Evolutionary conservation across 495 filamentous ascomycete species (phyloP).

Genomic region (Friedmanniomyces endolithicus): DNA sequence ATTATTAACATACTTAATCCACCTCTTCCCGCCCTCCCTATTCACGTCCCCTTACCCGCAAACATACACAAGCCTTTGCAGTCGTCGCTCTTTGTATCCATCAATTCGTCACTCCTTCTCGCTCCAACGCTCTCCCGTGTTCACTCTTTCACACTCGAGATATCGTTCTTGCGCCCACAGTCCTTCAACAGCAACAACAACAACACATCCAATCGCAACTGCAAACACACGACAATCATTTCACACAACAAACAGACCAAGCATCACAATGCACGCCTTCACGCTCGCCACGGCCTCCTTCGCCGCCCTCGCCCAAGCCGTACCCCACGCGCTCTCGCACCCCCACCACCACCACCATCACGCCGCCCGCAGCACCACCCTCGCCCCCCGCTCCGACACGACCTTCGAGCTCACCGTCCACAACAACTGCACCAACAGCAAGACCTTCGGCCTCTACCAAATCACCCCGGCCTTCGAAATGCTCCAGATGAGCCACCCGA

Average conservation of each 20-base stretch:
- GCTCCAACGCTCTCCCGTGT: neutral
- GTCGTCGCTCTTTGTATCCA: too few relatives aligned
- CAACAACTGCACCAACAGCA: constrained; percentile 12
- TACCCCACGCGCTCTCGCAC: constrained; percentile 6
- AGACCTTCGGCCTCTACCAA: constrained; percentile 14
- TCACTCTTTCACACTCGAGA: constrained; percentile 4
- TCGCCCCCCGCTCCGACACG: neutral
- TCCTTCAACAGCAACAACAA: neutral
- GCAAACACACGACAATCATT: neutral
- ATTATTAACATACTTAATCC: too few relatives aligned
- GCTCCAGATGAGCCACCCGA: neutral
- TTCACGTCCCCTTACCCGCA: too few relatives aligned
- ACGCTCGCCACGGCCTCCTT: constrained; percentile 4
- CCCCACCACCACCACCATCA: neutral
- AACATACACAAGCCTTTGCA: too few relatives aligned
- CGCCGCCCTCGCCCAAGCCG: constrained; percentile 1
- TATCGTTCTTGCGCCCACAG: neutral
- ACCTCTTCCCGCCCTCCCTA: too few relatives aligned
- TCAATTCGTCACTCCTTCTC: neutral
- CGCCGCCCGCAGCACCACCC: neutral
- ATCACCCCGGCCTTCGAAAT: constrained; percentile 10
- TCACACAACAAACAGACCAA: neutral
- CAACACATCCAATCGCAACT: neutral
- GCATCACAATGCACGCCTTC: constrained; percentile 5
- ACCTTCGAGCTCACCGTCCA: constrained; percentile 14